phyloP scores from a whole-genome alignment of 2,329 filamentous ascomycete species.

The Madurella fahalii region DNA sequence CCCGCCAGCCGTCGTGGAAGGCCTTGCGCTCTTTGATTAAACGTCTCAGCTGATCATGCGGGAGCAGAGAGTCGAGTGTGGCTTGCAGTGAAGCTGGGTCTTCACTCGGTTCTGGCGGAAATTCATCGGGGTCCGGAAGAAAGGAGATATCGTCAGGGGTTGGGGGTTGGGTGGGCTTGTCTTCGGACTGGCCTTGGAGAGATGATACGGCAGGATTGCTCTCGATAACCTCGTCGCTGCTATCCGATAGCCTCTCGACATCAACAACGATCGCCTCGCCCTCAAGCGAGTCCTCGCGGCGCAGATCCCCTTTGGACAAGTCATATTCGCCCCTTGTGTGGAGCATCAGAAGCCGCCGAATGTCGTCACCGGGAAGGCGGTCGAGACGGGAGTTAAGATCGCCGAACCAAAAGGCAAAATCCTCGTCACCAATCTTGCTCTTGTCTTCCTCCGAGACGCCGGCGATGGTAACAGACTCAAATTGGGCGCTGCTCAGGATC shows the following conservation, averaged over 20 bases:
- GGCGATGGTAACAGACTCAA: constrained; percentile 65
- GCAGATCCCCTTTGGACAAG: constrained; percentile 38
- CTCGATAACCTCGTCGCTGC: constrained; percentile 44
- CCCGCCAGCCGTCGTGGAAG: constrained; percentile 88
- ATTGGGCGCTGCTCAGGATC: constrained; percentile 70
- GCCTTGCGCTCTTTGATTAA: constrained; percentile 72
- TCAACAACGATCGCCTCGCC: constrained; percentile 51
- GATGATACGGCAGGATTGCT: constrained; percentile 30
- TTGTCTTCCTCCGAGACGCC: constrained; percentile 63
- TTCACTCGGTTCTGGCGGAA: constrained; percentile 61
- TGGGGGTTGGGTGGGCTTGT: constrained; percentile 17
- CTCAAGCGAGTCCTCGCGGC: constrained; percentile 37
- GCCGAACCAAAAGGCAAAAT: constrained; percentile 94
- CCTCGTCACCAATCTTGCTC: constrained; percentile 77
- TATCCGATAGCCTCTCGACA: constrained; percentile 38
- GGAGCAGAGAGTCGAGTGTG: constrained; percentile 78
- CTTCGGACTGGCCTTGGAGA: constrained; percentile 17
- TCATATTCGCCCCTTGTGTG: constrained; percentile 79
- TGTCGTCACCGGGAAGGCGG: constrained; percentile 83
- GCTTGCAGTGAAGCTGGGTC: constrained; percentile 86
- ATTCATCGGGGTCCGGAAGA: constrained; percentile 62
- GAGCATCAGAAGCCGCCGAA: constrained; percentile 75
- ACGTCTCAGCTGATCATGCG: constrained; percentile 80
- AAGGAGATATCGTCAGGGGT: constrained; percentile 38
- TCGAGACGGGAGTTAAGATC: constrained; percentile 94